Conservation (phyloP, 1,139 yeast genomes). For the Kurtzmaniella quercitrusa region DNA sequence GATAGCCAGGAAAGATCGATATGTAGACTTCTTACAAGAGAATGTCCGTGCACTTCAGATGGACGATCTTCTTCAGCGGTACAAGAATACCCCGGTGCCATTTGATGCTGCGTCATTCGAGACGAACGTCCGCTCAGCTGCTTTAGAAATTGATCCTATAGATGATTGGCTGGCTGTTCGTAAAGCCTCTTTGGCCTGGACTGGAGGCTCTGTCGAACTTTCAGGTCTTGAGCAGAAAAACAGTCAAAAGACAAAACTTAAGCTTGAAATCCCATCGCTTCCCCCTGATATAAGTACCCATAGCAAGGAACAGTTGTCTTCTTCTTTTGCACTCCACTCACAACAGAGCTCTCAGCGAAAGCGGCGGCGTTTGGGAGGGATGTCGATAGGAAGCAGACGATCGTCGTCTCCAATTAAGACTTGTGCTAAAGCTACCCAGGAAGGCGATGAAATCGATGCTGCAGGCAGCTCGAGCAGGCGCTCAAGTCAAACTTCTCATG, state of each 20-base stretch:
- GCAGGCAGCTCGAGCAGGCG: not conserved
- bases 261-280: not conserved
- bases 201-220: not conserved
- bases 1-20: conserved; percentile 30
- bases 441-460: not conserved
- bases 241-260: not conserved
- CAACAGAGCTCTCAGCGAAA: conserved; percentile 5
- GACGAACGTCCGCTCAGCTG: not conserved
- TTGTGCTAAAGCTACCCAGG: not conserved
- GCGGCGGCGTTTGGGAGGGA: conserved; percentile 9
- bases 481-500: not conserved
- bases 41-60: conserved; percentile 38
- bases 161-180: not conserved
- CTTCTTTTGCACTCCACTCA: not conserved
- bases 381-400: conserved; percentile 4
- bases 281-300: not conserved
- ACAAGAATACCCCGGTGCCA: conserved; percentile 7
- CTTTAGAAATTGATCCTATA: not conserved
- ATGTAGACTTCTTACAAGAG: conserved; percentile 28
- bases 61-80: conserved; percentile 27
- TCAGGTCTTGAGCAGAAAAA: not conserved
- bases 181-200: not conserved
- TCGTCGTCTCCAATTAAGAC: not conserved
- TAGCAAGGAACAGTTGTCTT: not conserved
- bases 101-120: not conserved